A percentile compares a stretch with the other conserved stretches of the same genome.
phyloP scores from a whole-genome alignment of 805 yeast species.

The Candida rishiriensis region DNA sequence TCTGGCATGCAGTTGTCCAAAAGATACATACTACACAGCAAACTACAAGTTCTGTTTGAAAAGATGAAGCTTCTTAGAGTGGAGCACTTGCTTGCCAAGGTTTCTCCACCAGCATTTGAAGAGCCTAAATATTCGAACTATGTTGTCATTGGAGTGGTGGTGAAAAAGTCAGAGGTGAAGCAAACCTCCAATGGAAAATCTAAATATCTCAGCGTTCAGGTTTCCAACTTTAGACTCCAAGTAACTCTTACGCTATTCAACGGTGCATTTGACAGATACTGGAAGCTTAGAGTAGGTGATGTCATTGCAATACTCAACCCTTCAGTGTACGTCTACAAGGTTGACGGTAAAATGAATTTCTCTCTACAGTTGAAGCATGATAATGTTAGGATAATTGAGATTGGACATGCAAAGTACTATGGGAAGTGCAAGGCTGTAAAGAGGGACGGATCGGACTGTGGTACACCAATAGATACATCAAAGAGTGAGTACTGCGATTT shows the following conservation, averaged over 20 bases:
- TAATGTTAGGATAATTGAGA: slow-evolving; percentile 55
- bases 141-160: slow-evolving; percentile 71
- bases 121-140: slow-evolving; percentile 75
- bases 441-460: slow-evolving; percentile 50
- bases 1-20: slow-evolving; percentile 40
- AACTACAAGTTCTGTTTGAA: slow-evolving; percentile 35
- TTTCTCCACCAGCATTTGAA: slow-evolving; percentile 60
- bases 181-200: slow-evolving; percentile 35
- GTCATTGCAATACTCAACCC: slow-evolving; percentile 77
- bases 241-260: slow-evolving; percentile 64
- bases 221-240: slow-evolving; percentile 65
- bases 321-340: slow-evolving; percentile 36
- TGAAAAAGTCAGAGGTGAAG: slow-evolving; percentile 51
- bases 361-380: slow-evolving; percentile 51
- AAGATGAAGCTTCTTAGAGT: slow-evolving; percentile 55
- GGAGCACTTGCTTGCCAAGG: slow-evolving; percentile 57
- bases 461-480: slow-evolving; percentile 52
- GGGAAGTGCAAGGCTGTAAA: slow-evolving; percentile 57
- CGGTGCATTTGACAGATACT: slow-evolving; percentile 61
- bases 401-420: slow-evolving; percentile 66
- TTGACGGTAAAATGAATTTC: slow-evolving; percentile 37
- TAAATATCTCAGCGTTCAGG: slow-evolving; percentile 54
- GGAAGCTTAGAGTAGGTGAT: slow-evolving; percentile 73
- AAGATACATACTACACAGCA: slow-evolving; percentile 40
- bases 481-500: slow-evolving; percentile 59